Percentiles rank a stretch among this genome's conserved stretches.
Evolutionary conservation across 805 yeast species (phyloP).

Genomic region (Teunomyces tritomae): DNA sequence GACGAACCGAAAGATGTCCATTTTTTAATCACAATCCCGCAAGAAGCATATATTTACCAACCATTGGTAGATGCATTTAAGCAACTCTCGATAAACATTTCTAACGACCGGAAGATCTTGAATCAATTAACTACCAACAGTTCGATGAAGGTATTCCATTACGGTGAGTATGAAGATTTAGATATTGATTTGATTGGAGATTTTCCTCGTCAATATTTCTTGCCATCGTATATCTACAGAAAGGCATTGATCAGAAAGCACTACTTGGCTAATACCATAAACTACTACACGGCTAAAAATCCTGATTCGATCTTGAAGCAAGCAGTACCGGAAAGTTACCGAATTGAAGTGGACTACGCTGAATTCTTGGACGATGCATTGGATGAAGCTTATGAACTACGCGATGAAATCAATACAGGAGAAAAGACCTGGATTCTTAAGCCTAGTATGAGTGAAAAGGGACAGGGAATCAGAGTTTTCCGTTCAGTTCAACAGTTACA

Average conservation of each 20-base stretch:
- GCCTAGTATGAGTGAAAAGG: slow-evolving; percentile 96
- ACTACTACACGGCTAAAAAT: slow-evolving; percentile 67
- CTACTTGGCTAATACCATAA: slow-evolving; percentile 81
- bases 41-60: slow-evolving; percentile 38
- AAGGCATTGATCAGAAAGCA: slow-evolving; percentile 92
- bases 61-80: slow-evolving; percentile 41
- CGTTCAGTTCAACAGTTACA: slow-evolving; percentile 77
- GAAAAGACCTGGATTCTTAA: slow-evolving; percentile 80
- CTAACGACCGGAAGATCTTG: slow-evolving; percentile 20
- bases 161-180: slow-evolving; percentile 86
- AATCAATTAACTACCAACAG: slow-evolving; percentile 12
- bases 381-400: slow-evolving; percentile 86
- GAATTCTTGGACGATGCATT: slow-evolving; percentile 92
- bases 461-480: slow-evolving; percentile 90
- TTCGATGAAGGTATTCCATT: slow-evolving; percentile 56
- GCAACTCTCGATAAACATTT: slow-evolving; percentile 16
- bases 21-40: slow-evolving; percentile 39
- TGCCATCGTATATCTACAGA: slow-evolving; percentile 82
- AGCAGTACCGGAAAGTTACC: slow-evolving; percentile 73
- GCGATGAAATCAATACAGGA: slow-evolving; percentile 68
- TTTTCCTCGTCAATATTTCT: slow-evolving; percentile 48
- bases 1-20: background rate
- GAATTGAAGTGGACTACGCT: slow-evolving; percentile 89
- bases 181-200: slow-evolving; percentile 64
- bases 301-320: slow-evolving; percentile 59